A percentile compares a stretch with the other conserved stretches of the same genome.
Evolutionary conservation across 2,329 filamentous ascomycete species (phyloP).

Genomic region (Pseudogymnoascus sp.): DNA sequence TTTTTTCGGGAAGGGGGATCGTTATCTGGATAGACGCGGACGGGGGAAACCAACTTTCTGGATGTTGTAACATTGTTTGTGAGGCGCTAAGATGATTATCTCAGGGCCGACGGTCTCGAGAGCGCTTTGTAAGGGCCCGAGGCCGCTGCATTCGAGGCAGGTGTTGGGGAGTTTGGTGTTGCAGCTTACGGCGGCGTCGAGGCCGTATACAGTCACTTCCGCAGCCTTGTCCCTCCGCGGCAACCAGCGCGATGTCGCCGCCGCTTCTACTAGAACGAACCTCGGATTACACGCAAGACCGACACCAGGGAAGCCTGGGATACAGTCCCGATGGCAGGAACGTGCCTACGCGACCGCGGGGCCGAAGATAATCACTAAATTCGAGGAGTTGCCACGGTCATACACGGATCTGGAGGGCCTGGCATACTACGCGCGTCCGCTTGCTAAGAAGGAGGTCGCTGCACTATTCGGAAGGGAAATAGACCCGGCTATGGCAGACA

Average conservation of each 20-base stretch:
- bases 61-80: neutral
- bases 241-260: neutral
- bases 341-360: neutral
- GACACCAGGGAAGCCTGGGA: neutral
- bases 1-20: neutral
- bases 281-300: neutral
- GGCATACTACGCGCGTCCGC: conserved; percentile 40
- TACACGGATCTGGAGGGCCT: conserved; percentile 50
- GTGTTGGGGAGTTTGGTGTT: neutral
- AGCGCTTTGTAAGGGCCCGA: neutral
- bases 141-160: neutral
- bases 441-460: conserved; percentile 39
- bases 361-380: conserved; percentile 24
- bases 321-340: conserved; percentile 3
- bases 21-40: neutral
- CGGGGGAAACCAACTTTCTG: neutral
- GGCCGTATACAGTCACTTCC: neutral
- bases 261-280: neutral
- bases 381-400: conserved; percentile 46
- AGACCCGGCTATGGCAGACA: conserved; percentile 39
- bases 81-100: neutral
- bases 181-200: neutral
- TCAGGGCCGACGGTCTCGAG: neutral
- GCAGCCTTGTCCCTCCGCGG: neutral
- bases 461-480: conserved; percentile 43